Evolutionary conservation across 441 rosid species (phyloP).

Genomic region (Syzygium malaccense): DNA sequence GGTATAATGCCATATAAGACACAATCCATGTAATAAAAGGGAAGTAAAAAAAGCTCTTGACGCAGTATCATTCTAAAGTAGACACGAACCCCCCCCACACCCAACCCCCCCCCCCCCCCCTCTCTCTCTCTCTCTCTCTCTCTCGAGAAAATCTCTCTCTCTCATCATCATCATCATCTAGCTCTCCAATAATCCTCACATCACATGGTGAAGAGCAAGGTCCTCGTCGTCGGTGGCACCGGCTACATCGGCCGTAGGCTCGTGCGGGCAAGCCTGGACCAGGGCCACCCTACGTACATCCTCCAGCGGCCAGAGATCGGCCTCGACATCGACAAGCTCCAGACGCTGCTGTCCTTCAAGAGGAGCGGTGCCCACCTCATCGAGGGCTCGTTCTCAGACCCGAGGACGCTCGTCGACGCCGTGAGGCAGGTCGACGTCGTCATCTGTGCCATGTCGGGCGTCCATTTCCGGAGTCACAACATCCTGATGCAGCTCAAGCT

Average conservation of each 20-base stretch:
- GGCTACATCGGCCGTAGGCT: background rate
- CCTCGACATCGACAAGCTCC: background rate
- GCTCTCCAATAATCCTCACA: background rate
- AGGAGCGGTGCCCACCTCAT: background rate
- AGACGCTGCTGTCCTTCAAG: background rate
- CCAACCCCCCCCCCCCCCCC: background rate
- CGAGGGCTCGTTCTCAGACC: background rate
- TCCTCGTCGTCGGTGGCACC: background rate
- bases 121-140: too few species aligned
- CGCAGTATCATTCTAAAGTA: background rate
- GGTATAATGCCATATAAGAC: too few species aligned
- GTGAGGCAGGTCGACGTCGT: background rate
- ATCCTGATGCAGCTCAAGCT: background rate
- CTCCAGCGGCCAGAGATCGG: background rate
- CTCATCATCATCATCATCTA: too few species aligned
- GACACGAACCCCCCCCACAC: too few species aligned
- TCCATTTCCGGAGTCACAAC: background rate
- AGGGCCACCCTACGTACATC: background rate
- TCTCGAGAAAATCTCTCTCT: too few species aligned
- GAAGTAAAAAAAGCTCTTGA: background rate
- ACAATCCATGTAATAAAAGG: background rate
- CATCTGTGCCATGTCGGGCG: background rate
- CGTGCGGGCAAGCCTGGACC: background rate
- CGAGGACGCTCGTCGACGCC: background rate
- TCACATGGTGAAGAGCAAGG: background rate